Conservation (phyloP, 2,329 filamentous ascomycete species). For the Ascochyta rabiei region DNA sequence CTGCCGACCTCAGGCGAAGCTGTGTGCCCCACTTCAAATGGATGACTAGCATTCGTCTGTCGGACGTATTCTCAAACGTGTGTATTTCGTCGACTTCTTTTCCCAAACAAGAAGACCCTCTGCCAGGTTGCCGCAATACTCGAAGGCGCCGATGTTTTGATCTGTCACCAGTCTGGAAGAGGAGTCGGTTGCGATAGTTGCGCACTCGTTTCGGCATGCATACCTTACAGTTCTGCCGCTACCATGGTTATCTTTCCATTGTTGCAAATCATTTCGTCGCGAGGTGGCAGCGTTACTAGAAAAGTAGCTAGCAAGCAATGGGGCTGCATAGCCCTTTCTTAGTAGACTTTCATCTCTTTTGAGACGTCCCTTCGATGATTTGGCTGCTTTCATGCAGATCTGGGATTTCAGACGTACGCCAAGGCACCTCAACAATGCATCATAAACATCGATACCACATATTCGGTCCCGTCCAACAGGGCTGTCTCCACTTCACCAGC, state of each 20-base stretch:
- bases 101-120: not conserved
- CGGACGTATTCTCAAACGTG: not conserved
- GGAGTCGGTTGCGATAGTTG: not conserved
- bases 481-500: constrained; percentile 4
- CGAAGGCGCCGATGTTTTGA: not conserved
- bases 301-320: not conserved
- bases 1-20: not conserved
- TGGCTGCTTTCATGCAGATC: not conserved
- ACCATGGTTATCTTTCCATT: too few relatives aligned
- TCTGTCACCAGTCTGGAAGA: not conserved
- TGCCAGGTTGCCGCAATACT: not conserved
- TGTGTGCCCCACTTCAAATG: not conserved
- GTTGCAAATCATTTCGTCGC: not conserved
- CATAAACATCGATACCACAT: constrained; percentile 1
- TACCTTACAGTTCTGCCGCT: too few relatives aligned
- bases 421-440: constrained; percentile 6
- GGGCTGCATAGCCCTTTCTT: not conserved
- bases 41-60: not conserved
- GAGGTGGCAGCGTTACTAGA: not conserved
- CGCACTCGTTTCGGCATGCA: too few relatives aligned
- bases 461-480: not conserved
- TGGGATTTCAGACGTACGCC: not conserved
- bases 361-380: not conserved
- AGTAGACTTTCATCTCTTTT: not conserved
- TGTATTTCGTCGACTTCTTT: not conserved